Evolutionary conservation across 345 rosid species (phyloP).

Genomic region (Salix brachista): DNA sequence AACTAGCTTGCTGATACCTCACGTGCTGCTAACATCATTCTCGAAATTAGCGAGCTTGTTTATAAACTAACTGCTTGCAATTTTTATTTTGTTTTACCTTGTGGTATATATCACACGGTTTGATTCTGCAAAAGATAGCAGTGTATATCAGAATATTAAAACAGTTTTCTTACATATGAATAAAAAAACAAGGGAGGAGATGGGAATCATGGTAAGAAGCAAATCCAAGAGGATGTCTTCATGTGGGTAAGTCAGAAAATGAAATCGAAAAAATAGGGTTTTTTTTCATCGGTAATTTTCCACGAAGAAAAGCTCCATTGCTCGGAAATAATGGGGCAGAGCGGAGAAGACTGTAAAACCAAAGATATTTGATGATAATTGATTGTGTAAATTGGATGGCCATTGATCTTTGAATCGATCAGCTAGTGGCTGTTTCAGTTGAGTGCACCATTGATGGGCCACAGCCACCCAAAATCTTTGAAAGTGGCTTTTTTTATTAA

Average conservation of each 20-base stretch:
- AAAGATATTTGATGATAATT: neutral
- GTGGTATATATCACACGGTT: too few species aligned
- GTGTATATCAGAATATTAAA: neutral
- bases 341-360: neutral
- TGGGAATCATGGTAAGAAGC: too few species aligned
- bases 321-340: neutral
- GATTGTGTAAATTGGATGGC: neutral
- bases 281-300: too few species aligned
- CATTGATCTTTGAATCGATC: neutral
- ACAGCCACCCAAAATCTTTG: neutral
- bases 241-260: too few species aligned
- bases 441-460: neutral
- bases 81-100: too few species aligned
- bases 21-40: neutral
- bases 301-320: neutral
- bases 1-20: neutral
- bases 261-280: too few species aligned
- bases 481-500: neutral
- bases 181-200: neutral
- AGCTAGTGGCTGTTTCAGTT: neutral
- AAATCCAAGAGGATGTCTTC: too few species aligned
- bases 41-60: neutral
- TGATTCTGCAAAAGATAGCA: too few species aligned
- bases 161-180: too few species aligned
- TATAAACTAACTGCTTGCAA: too few species aligned